These are phyloP conservation scores for Fusarium duplospermum DNA, from an alignment of 2,329 filamentous ascomycete genomes.

Conservation along the genomic window DNA sequence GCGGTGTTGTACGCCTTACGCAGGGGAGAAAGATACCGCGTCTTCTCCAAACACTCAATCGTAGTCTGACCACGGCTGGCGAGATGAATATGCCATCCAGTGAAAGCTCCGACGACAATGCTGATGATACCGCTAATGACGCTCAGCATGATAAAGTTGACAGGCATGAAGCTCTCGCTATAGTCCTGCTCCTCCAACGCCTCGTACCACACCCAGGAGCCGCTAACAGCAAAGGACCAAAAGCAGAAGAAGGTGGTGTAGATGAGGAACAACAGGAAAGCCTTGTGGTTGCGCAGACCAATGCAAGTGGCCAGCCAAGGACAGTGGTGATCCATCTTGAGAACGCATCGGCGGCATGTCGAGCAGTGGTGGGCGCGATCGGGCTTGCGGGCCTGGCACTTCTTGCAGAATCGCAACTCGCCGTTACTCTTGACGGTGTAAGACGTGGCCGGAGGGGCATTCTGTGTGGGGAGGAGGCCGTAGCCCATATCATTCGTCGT, in stretches of 20 bases:
- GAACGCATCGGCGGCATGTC: constrained; percentile 90
- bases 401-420: constrained; percentile 92
- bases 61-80: constrained; percentile 86
- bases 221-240: constrained; percentile 81
- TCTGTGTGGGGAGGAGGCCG: constrained; percentile 80
- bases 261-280: constrained; percentile 90
- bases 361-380: constrained; percentile 98
- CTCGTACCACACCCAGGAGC: constrained; percentile 86
- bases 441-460: constrained; percentile 70
- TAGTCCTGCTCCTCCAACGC: constrained; percentile 78
- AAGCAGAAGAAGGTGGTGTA: constrained; percentile 91
- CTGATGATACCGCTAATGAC: constrained; percentile 93
- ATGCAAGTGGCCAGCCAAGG: constrained; percentile 98
- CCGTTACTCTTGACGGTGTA: constrained; percentile 95
- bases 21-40: constrained; percentile 87
- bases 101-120: constrained; percentile 89
- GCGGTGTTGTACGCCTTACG: constrained; percentile 75
- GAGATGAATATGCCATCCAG: constrained; percentile 89
- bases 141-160: constrained; percentile 90
- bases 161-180: constrained; percentile 81
- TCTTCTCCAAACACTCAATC: constrained; percentile 96
- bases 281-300: constrained; percentile 93
- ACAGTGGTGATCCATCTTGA: constrained; percentile 99
- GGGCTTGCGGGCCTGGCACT: constrained; percentile 93
- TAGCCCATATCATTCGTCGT: constrained; percentile 76